Percentiles rank a stretch among this genome's conserved stretches.
These are phyloP conservation scores for Didymella arachidicola DNA, from an alignment of 2,329 filamentous ascomycete species.

Conservation along the genomic window DNA sequence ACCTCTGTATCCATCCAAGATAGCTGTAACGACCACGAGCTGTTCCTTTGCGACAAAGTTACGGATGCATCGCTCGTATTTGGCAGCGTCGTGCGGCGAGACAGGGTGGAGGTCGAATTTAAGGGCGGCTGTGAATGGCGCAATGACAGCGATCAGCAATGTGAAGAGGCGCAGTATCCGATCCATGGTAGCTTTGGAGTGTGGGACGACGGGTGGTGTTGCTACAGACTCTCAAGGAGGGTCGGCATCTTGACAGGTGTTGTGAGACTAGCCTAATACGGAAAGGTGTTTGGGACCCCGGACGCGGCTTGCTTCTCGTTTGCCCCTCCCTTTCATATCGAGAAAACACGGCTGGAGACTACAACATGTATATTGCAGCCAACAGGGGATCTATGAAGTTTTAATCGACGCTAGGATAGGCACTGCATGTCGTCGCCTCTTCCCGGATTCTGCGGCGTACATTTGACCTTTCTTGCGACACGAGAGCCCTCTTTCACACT, in stretches of 20 bases:
- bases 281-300: slow-evolving; percentile 19
- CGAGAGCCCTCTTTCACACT: neutral
- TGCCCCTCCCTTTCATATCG: neutral
- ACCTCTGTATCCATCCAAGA: slow-evolving; percentile 81
- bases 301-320: neutral
- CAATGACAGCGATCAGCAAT: slow-evolving; percentile 49
- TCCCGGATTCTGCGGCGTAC: too few species aligned
- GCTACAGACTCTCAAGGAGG: slow-evolving; percentile 4
- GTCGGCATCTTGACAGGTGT: slow-evolving; percentile 40
- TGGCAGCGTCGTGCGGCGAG: slow-evolving; percentile 65
- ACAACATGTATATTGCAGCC: too few species aligned
- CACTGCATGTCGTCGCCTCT: too few species aligned
- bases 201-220: slow-evolving; percentile 30
- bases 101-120: slow-evolving; percentile 91
- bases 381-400: too few species aligned
- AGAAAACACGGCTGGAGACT: too few species aligned
- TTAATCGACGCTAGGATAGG: too few species aligned
- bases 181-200: slow-evolving; percentile 41
- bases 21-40: slow-evolving; percentile 93
- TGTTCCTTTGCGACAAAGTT: slow-evolving; percentile 95
- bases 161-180: slow-evolving; percentile 44
- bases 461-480: too few species aligned
- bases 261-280: slow-evolving; percentile 33
- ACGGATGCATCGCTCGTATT: slow-evolving; percentile 86
- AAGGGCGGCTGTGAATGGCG: slow-evolving; percentile 67